These are phyloP conservation scores for Apiospora koreana DNA, from an alignment of 2,329 filamentous ascomycete species.

Conservation along the genomic window DNA sequence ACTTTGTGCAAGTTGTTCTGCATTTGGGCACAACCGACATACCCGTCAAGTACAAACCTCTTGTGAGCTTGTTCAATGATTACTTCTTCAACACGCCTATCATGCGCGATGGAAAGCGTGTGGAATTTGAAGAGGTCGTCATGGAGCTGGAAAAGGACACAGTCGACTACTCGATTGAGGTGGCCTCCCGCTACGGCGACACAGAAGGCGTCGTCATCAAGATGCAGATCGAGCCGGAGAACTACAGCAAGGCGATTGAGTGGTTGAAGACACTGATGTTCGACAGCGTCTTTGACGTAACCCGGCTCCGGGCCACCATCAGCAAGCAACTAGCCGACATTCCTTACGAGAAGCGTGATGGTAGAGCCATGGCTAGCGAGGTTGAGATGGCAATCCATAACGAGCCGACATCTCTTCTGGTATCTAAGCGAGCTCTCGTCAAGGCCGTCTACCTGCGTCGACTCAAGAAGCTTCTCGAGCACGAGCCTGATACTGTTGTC, in stretches of 20 bases:
- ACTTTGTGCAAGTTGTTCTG: constrained; percentile 84
- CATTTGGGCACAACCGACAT: constrained; percentile 77
- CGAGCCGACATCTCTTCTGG: constrained; percentile 72
- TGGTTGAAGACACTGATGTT: constrained; percentile 89
- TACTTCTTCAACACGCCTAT: constrained; percentile 96
- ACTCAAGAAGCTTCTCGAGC: constrained; percentile 76
- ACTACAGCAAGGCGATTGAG: constrained; percentile 78
- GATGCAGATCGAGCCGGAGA: constrained; percentile 85
- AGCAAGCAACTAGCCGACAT: constrained; percentile 88
- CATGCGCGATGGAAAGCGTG: constrained; percentile 68
- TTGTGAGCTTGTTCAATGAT: constrained; percentile 81
- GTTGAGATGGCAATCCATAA: constrained; percentile 79
- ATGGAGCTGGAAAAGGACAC: constrained; percentile 90
- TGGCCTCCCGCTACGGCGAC: constrained; percentile 70
- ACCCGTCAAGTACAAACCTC: constrained; percentile 79
- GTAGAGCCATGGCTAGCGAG: constrained; percentile 65
- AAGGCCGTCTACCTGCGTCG: constrained; percentile 86
- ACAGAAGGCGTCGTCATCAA: constrained; percentile 79
- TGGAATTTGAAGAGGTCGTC: constrained; percentile 91
- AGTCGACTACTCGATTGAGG: constrained; percentile 75
- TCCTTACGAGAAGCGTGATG: constrained; percentile 87
- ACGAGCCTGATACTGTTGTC: constrained; percentile 75
- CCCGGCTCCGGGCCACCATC: constrained; percentile 62
- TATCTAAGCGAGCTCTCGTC: constrained; percentile 80
- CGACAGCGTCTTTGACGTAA: constrained; percentile 81